Conservation (phyloP, 2,329 filamentous ascomycete genomes). For the Metarhizium humberi region DNA sequence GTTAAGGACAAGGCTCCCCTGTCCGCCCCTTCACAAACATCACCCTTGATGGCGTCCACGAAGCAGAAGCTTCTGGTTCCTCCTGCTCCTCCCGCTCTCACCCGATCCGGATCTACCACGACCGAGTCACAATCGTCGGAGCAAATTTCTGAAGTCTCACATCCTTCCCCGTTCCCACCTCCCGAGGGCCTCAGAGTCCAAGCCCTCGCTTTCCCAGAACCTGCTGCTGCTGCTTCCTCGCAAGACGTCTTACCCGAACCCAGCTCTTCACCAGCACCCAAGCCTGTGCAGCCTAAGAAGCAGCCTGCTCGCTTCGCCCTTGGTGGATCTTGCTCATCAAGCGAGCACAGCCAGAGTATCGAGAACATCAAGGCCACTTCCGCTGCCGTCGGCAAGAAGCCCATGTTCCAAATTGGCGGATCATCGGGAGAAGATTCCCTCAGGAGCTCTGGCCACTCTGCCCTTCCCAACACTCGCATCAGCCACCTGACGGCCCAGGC, state of each 20-base stretch:
- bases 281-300: constrained; percentile 61
- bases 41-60: constrained; percentile 23
- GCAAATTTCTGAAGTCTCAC: constrained; percentile 19
- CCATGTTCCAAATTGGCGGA: constrained; percentile 43
- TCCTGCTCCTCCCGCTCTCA: constrained; percentile 22
- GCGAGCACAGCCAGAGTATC: constrained; percentile 39
- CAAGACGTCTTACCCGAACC: constrained; percentile 52
- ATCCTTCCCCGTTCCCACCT: constrained; percentile 17
- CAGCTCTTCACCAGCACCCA: constrained; percentile 45
- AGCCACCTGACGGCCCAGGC: constrained; percentile 63
- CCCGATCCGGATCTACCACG: constrained; percentile 34
- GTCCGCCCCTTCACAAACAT: constrained; percentile 26
- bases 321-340: constrained; percentile 73
- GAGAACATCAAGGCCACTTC: constrained; percentile 29
- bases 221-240: constrained; percentile 35
- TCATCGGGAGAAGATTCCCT: constrained; percentile 71
- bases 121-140: constrained; percentile 43
- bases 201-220: constrained; percentile 44
- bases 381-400: constrained; percentile 21
- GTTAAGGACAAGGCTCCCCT: constrained; percentile 71
- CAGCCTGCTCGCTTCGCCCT: constrained; percentile 56
- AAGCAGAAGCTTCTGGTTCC: constrained; percentile 30
- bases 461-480: constrained; percentile 56
- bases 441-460: constrained; percentile 39
- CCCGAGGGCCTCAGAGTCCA: constrained; percentile 54